Base-by-base conservation (phyloP, 139 green algal species). In the Chlamydomonas sphaeroides region DNA sequence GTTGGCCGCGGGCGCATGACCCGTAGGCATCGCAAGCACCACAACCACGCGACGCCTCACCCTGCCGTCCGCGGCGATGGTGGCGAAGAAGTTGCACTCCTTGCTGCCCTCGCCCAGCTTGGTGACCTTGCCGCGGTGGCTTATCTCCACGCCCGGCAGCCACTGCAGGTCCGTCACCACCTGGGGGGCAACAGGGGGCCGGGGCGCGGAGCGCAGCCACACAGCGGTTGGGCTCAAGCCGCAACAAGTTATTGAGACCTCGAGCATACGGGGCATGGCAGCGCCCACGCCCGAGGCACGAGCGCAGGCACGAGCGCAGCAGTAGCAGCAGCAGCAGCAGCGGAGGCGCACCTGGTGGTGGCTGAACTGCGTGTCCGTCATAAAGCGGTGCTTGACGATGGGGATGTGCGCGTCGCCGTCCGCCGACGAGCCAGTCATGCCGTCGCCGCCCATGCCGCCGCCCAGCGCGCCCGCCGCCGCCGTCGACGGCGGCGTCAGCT, bases 31-130 rank as follows among this genome's bases (percentile, higher is more conserved):
- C n/a, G n/a, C n/a, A n/a, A n/a, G n/a, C n/a, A n/a, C n/a, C n/a
- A n/a, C n/a, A n/a, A 10, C 45, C 45, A 53, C 45, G 14, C 11
- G 48, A 14, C 17, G 26, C 48, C 80, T 25, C 62, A 92, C 88
- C 86, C 88, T 89, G 65, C 88, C 88, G 68, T 92, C 84, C 0
- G 79, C 87, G 2, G 93, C 87, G 23, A 86, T 93, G 6, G 91
- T 97, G 15, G 92, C 94, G 84, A 98, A 94, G 79, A 96, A 94
- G 78, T 90, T 90, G 87, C 92, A 95, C 41, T 92, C 92, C 71
- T 82, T 80, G 36, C 61, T 70, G 75, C 79, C 65, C 35, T 93
- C 68, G 15, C 61, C 72, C 57, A 88, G 68, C 53, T 82, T 82
- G 41, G 45, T 85, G 48, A 91, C 61, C 68, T 85, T 72, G 72